A percentile compares a stretch with the other conserved stretches of the same genome.
Evolutionary conservation across 148 eudicot genomes (phyloP).

Genomic region (Salicornia ramosissima): DNA sequence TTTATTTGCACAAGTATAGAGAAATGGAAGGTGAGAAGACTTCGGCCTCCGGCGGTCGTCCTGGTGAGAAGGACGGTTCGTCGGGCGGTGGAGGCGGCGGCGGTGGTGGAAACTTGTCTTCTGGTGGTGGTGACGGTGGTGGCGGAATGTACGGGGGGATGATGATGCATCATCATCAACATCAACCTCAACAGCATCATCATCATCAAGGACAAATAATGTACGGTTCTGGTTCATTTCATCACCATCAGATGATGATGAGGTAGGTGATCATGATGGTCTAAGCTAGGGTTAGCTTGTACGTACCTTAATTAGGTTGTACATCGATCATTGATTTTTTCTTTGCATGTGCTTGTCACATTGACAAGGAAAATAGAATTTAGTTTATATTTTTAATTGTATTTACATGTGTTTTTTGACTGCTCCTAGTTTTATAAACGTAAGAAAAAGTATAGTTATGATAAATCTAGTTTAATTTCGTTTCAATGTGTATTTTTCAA

Average conservation of each 20-base stretch:
- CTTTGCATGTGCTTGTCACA: too few relatives aligned
- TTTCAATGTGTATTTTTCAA: too few relatives aligned
- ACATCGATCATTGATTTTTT: too few relatives aligned
- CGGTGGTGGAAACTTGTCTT: neutral
- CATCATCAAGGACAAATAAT: slow-evolving; percentile 30
- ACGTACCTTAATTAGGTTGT: too few relatives aligned
- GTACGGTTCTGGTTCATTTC: slow-evolving; percentile 24
- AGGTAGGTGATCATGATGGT: too few relatives aligned
- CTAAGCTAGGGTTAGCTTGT: too few relatives aligned
- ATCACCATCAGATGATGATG: slow-evolving; percentile 7
- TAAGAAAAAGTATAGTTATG: too few relatives aligned
- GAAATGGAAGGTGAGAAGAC: slow-evolving; percentile 56
- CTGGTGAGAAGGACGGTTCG: slow-evolving; percentile 12
- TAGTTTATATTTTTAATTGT: too few relatives aligned
- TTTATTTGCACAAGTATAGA: slow-evolving; percentile 47
- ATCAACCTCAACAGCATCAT: slow-evolving; percentile 18
- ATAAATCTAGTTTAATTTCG: too few relatives aligned
- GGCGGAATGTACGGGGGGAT: slow-evolving; percentile 14
- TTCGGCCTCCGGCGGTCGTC: slow-evolving; percentile 13
- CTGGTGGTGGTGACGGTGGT: slow-evolving; percentile 21
- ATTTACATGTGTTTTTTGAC: too few relatives aligned
- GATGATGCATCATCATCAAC: slow-evolving; percentile 25
- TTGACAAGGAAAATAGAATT: too few relatives aligned
- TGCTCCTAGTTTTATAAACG: too few relatives aligned
- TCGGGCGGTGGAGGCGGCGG: slow-evolving; percentile 18